Evolutionary conservation across 2,329 filamentous ascomycete species (phyloP), one percentile per base, ranked within the genome.

Genomic region (Aspergillus awamori): DNA sequence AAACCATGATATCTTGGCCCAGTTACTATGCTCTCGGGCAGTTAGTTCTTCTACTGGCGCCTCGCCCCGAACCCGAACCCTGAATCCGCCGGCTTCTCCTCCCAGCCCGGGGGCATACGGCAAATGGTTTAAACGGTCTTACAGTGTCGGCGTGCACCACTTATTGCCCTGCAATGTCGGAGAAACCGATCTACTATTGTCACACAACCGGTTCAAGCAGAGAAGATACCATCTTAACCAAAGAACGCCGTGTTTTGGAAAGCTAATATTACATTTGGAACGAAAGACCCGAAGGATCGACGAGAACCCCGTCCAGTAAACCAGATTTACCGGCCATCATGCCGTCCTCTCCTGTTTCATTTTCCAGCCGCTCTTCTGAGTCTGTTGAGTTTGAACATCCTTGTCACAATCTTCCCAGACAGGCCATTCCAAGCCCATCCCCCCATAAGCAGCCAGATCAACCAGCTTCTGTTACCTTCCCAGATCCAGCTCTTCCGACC

Each of bases 301-400:
- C 39, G 20, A 22, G n/a, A 43, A 11, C n/a, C n/a, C 17, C n/a
- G 8, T 22, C n/a, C 15, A 43, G 8, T 17, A 22, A 1, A 43
- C 5, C 39, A 17, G n/a, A 45, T 45, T 24, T 22, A 45, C 8
- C 15, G n/a, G 28, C 8, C 38, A 20, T 24, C 6, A 26, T 13
- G 8, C 17, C 8, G 13, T 24, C 38, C 8, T 10, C 8, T 53
- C 15, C 61, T 5, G 5, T 17, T 24, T 20, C 58, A 65, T 57
- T 63, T 69, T 28, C 60, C 58, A 49, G 47, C 26, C 10, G 39
- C 38, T 68, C 53, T 75, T 49, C 71, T 77, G 61, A 85, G 68
- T 63, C 79, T 82, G 70, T 78, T 76, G 59, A 86, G 68, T 63
- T 81, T 79, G 72, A 86, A 86, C 73, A 81, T 83, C n/a, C 75